Evolutionary conservation across 495 filamentous ascomycete species (phyloP).

Genomic region (Letharia columbiana): DNA sequence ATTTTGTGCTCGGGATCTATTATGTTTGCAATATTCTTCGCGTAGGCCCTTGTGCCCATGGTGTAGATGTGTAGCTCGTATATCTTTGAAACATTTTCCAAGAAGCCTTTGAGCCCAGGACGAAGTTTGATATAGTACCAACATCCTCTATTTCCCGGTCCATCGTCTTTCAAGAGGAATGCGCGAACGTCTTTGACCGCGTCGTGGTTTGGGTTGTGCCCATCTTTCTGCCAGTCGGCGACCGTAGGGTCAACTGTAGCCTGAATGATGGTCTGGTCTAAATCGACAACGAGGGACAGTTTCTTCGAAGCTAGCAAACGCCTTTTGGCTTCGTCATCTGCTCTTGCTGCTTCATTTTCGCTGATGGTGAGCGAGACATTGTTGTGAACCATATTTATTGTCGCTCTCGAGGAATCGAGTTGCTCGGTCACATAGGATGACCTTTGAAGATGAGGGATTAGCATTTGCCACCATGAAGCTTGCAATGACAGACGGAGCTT

Average conservation of each 20-base stretch:
- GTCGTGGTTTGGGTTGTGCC: conserved; percentile 80
- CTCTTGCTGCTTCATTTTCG: conserved; percentile 61
- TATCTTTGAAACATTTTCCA: conserved; percentile 66
- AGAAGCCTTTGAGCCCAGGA: conserved; percentile 78
- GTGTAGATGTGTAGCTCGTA: conserved; percentile 98
- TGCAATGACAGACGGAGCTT: neutral
- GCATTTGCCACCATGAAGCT: neutral
- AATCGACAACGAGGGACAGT: conserved; percentile 88
- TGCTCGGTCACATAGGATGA: conserved; percentile 51
- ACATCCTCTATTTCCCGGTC: conserved; percentile 60
- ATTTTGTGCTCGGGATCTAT: conserved; percentile 84
- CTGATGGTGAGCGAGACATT: conserved; percentile 72
- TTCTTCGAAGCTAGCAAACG: conserved; percentile 70
- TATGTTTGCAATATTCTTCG: conserved; percentile 80
- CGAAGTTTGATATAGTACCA: conserved; percentile 99
- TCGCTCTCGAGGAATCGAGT: conserved; percentile 64
- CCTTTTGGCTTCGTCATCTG: conserved; percentile 78
- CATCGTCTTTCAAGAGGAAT: conserved; percentile 84
- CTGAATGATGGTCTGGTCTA: conserved; percentile 98
- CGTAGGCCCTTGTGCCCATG: conserved; percentile 95
- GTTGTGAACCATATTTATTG: conserved; percentile 88
- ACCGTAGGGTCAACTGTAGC: conserved; percentile 95
- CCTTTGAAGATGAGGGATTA: conserved; percentile 29
- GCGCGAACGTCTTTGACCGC: conserved; percentile 77
- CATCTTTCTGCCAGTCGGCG: conserved; percentile 87